Evolutionary conservation across 179 eudicot species (phyloP).

Genomic region (Actinidia polygama): DNA sequence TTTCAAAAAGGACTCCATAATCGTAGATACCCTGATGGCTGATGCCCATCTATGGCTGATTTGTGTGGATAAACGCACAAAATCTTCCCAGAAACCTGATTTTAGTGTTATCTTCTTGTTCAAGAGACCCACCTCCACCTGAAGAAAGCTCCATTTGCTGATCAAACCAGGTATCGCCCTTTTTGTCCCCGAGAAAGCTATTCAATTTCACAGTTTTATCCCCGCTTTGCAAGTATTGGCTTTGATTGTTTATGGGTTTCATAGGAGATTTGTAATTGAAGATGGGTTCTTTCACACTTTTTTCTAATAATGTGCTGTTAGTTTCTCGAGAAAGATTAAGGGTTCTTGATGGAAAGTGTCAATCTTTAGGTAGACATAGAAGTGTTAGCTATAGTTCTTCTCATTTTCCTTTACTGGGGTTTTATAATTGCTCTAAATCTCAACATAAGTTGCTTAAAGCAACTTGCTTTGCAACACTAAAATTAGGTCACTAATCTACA

Average conservation of each 20-base stretch:
- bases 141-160: neutral
- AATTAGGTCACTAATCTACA: constrained; percentile 43
- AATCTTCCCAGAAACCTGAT: neutral
- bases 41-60: no score
- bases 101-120: neutral
- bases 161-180: constrained; percentile 14
- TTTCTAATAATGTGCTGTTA: constrained; percentile 51
- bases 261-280: constrained; percentile 22
- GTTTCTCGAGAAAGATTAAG: constrained; percentile 41
- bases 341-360: constrained; percentile 37
- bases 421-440: constrained; percentile 31
- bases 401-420: constrained; percentile 41
- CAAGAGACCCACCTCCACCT: neutral
- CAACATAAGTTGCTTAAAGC: constrained; percentile 36
- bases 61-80: constrained; percentile 11
- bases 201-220: constrained; percentile 3
- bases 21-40: no score
- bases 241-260: neutral
- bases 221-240: constrained; percentile 12
- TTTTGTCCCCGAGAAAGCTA: neutral
- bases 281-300: constrained; percentile 70
- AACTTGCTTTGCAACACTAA: constrained; percentile 35
- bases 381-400: constrained; percentile 21
- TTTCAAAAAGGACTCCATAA: no score
- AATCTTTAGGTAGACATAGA: constrained; percentile 32